Conservation (phyloP, 164 flowering plant genomes). For the Dillenia turbinata region DNA sequence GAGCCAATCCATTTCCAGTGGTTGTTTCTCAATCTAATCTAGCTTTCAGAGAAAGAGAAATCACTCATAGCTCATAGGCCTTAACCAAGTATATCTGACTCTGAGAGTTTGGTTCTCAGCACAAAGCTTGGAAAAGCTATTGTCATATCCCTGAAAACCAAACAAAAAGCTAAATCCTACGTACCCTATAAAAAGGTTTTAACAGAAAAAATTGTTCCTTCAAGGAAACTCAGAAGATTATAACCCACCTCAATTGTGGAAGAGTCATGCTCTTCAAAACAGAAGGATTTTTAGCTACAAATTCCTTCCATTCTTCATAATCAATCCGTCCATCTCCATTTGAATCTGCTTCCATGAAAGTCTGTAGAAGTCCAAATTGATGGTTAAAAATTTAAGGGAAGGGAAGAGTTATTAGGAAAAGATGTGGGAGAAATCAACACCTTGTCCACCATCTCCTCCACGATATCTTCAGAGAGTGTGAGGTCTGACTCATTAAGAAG, state of each 20-base stretch:
- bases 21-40: too few species aligned
- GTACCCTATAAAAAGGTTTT: neutral
- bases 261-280: slow-evolving; percentile 74
- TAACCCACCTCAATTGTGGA: slow-evolving; percentile 55
- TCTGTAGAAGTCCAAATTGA: slow-evolving; percentile 25
- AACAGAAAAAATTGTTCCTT: neutral
- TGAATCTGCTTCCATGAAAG: slow-evolving; percentile 55
- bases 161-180: slow-evolving; percentile 1
- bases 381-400: neutral
- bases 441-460: slow-evolving; percentile 63
- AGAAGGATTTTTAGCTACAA: slow-evolving; percentile 55
- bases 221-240: neutral
- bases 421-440: slow-evolving; percentile 10
- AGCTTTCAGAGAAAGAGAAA: too few species aligned
- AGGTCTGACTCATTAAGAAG: slow-evolving; percentile 75
- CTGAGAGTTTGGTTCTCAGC: slow-evolving; percentile 27
- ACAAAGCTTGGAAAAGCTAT: slow-evolving; percentile 56
- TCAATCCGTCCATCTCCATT: slow-evolving; percentile 78
- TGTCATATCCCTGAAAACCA: slow-evolving; percentile 47
- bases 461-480: slow-evolving; percentile 52
- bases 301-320: slow-evolving; percentile 66
- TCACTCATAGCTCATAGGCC: too few species aligned
- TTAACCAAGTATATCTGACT: slow-evolving; percentile 19
- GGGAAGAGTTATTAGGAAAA: neutral
- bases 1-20: too few species aligned